These are phyloP conservation scores for Trypanosoma grayi DNA, from an alignment of 208 protist genomes.

Conservation along the genomic window DNA sequence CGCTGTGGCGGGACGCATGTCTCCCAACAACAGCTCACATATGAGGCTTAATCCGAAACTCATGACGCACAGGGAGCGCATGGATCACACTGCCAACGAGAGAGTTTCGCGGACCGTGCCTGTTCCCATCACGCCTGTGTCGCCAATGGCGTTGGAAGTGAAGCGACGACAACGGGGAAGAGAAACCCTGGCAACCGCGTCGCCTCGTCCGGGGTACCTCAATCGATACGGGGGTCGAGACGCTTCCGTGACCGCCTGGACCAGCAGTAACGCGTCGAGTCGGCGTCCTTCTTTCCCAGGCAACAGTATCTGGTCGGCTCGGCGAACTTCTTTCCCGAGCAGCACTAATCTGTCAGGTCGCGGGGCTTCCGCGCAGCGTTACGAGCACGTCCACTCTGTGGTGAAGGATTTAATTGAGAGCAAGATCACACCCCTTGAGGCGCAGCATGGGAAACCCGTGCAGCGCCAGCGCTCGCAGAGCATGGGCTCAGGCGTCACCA, in stretches of 20 bases:
- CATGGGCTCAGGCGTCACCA: neutral
- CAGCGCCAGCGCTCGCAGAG: neutral
- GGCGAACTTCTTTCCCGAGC: neutral
- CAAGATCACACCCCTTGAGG: conserved; percentile 46
- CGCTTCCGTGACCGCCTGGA: no score
- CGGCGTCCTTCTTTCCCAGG: no score
- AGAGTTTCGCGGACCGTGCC: neutral
- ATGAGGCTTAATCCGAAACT: conserved; percentile 48
- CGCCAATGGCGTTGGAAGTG: neutral
- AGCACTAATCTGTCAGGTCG: neutral
- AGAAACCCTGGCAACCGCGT: no score
- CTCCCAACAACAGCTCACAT: neutral
- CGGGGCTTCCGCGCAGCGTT: conserved; percentile 1
- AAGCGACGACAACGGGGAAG: neutral
- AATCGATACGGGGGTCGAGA: no score
- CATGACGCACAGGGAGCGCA: conserved; percentile 37
- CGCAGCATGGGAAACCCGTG: conserved; percentile 30
- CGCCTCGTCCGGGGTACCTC: no score
- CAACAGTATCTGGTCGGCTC: neutral
- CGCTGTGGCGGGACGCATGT: no score
- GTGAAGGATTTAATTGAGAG: conserved; percentile 48
- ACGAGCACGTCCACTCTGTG: conserved; percentile 56
- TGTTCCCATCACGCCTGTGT: neutral
- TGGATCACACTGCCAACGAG: neutral
- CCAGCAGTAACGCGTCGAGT: no score